A percentile compares a stretch with the other conserved stretches of the same genome.
Conservation (phyloP, 148 eudicot species). For the Heliamphora exappendiculata region DNA sequence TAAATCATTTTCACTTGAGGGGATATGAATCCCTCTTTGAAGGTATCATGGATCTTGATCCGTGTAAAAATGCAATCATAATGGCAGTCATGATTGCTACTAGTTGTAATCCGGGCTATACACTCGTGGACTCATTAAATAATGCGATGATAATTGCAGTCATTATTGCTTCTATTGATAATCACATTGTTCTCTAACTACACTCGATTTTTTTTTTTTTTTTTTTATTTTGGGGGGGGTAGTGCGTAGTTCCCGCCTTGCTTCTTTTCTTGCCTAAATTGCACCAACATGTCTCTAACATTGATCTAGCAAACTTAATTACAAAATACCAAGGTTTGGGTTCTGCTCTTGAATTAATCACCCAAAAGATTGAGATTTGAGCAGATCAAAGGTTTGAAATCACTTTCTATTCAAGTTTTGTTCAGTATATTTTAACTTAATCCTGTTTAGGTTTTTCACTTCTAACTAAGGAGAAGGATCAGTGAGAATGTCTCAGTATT, state of each 20-base stretch:
- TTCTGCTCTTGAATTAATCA: neutral
- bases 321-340: neutral
- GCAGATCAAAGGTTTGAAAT: neutral
- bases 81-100: neutral
- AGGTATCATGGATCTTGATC: slow-evolving; percentile 3
- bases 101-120: neutral
- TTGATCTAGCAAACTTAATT: neutral
- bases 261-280: too few species aligned
- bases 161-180: neutral
- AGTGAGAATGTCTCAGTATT: neutral
- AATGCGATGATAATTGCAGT: neutral
- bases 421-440: neutral
- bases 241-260: too few species aligned
- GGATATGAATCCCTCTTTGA: neutral
- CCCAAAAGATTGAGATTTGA: neutral
- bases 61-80: neutral
- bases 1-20: neutral
- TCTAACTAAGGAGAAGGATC: neutral
- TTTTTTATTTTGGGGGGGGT: neutral
- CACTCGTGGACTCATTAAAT: neutral
- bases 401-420: neutral
- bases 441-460: neutral
- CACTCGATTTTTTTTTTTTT: neutral
- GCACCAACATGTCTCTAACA: neutral
- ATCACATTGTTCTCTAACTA: neutral